Evolutionary conservation across 371 early-diverging fungal genomes (phyloP).

Genomic region (Mucor irregularis): DNA sequence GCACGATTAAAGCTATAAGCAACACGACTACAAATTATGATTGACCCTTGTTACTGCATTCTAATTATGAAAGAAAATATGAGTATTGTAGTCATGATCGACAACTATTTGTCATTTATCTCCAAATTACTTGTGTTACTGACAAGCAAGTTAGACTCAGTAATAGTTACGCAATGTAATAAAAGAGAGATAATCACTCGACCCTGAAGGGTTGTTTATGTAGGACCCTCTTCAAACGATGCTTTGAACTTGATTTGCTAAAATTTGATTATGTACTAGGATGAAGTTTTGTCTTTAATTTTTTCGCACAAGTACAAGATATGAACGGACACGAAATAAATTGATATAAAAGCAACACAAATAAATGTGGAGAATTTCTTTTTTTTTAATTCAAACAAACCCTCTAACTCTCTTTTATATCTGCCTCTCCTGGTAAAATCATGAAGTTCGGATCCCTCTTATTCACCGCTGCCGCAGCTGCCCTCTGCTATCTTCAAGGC

Average conservation of each 20-base stretch:
- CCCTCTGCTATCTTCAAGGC: conserved; percentile 11
- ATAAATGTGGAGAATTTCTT: background rate
- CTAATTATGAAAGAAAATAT: background rate
- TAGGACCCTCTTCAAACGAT: too few species aligned
- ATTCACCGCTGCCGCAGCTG: conserved; percentile 3
- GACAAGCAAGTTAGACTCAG: background rate
- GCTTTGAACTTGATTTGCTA: too few species aligned
- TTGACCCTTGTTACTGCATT: background rate
- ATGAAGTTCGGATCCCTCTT: conserved; percentile 20
- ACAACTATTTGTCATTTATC: conserved; percentile 1
- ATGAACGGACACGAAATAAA: too few species aligned
- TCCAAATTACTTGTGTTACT: background rate
- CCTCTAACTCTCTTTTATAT: background rate
- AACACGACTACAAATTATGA: too few species aligned
- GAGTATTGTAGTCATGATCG: background rate
- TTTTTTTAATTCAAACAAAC: background rate
- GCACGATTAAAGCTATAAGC: too few species aligned
- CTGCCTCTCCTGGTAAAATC: background rate
- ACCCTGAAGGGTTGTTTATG: conserved; percentile 1
- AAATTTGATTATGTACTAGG: too few species aligned
- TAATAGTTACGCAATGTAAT: background rate
- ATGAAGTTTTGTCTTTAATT: too few species aligned
- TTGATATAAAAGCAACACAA: too few species aligned
- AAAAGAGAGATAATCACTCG: background rate
- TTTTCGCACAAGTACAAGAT: too few species aligned